These are phyloP conservation scores for Gonapodya prolifera DNA, from an alignment of 192 early-diverging fungal species.

Conservation along the genomic window DNA sequence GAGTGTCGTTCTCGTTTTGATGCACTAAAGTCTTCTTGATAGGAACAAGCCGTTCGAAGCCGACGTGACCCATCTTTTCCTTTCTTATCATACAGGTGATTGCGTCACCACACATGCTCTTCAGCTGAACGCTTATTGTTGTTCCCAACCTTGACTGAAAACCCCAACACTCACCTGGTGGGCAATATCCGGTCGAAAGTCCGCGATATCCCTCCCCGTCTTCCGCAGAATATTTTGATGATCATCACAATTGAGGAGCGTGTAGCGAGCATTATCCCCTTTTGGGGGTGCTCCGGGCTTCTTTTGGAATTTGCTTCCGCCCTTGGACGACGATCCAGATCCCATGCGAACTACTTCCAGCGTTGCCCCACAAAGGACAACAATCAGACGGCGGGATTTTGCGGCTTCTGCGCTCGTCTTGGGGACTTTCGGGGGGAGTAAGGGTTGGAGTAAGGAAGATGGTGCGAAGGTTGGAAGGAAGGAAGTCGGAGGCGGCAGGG, in stretches of 20 bases:
- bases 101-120: background rate
- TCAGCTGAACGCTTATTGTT: background rate
- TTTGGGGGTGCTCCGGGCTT: constrained; percentile 10
- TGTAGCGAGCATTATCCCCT: constrained; percentile 62
- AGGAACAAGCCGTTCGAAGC: no score
- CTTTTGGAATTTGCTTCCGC: background rate
- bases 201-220: constrained; percentile 58
- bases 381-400: background rate
- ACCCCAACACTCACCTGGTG: constrained; percentile 55
- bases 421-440: background rate
- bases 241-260: constrained; percentile 94
- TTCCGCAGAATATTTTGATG: constrained; percentile 82
- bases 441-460: background rate
- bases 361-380: background rate
- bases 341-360: background rate
- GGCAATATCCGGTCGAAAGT: constrained; percentile 87
- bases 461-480: background rate
- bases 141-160: background rate
- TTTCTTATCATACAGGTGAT: background rate
- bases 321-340: background rate
- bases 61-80: background rate
- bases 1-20: no score
- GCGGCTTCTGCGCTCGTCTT: background rate
- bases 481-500: background rate
- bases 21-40: no score